phyloP scores from a whole-genome alignment of 2,329 filamentous ascomycete genomes.

The Talaromyces sp. region DNA sequence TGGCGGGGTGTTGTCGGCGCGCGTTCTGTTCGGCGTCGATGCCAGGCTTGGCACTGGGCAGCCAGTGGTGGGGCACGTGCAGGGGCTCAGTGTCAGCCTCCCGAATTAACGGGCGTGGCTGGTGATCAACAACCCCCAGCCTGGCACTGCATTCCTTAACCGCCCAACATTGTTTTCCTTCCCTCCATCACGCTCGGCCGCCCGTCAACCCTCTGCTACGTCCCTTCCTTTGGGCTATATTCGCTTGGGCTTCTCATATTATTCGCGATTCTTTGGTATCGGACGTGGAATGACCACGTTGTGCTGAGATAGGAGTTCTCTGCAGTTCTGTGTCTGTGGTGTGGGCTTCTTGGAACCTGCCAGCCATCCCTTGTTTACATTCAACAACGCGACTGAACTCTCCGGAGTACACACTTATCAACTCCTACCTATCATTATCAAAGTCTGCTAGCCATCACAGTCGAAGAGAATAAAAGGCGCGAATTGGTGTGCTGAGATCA shows the following conservation, averaged over 20 bases:
- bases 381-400: not conserved
- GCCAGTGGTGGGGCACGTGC: not conserved
- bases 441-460: not conserved
- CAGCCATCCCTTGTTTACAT: constrained; percentile 7
- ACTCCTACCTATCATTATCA: not conserved
- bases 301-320: not conserved
- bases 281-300: not conserved
- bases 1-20: not conserved
- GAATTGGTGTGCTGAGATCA: constrained; percentile 12
- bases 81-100: constrained; percentile 2
- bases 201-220: not conserved
- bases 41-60: not conserved
- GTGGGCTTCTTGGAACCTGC: not conserved
- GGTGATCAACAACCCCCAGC: constrained; percentile 1
- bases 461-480: not conserved
- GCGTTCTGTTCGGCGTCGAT: not conserved
- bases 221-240: not conserved
- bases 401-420: not conserved
- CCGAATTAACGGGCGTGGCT: constrained; percentile 11
- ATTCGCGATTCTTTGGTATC: not conserved
- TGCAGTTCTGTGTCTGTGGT: not conserved
- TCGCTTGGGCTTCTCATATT: not conserved
- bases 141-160: not conserved
- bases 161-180: constrained; percentile 1
- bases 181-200: not conserved